Conservation (phyloP, 768 basidiomycete species). For the Rhizopogon vinicolor region DNA sequence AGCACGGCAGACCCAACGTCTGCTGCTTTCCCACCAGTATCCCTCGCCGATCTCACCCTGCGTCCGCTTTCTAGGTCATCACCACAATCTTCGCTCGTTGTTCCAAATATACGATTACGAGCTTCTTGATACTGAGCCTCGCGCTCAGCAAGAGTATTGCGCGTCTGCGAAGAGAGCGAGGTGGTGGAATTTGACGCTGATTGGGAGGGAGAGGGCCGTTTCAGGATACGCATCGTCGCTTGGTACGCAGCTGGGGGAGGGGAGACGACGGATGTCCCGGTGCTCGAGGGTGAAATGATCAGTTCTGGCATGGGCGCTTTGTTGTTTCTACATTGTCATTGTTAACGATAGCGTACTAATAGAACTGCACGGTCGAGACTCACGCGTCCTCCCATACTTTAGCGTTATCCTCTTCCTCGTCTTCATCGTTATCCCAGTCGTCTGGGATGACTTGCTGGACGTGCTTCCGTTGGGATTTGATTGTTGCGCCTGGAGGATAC, state of each 20-base stretch:
- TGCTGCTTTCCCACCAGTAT: not conserved
- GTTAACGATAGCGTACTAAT: not conserved
- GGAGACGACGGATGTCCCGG: constrained; percentile 36
- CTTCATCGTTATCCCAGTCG: constrained; percentile 59
- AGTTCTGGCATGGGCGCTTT: constrained; percentile 66
- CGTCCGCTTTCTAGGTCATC: not conserved
- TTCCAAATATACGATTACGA: constrained; percentile 67
- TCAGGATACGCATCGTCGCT: constrained; percentile 64
- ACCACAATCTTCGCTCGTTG: constrained; percentile 9
- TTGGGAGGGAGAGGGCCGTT: constrained; percentile 46
- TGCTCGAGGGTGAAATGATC: constrained; percentile 38
- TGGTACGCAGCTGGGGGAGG: constrained; percentile 56
- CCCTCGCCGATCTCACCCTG: not conserved
- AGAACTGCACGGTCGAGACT: constrained; percentile 22
- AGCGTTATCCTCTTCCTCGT: constrained; percentile 38
- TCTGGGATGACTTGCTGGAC: constrained; percentile 29
- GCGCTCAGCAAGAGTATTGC: constrained; percentile 49
- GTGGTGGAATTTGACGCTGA: constrained; percentile 12
- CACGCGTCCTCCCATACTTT: constrained; percentile 71
- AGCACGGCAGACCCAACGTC: constrained; percentile 8
- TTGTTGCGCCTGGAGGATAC: not conserved
- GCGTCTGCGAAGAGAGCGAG: constrained; percentile 12
- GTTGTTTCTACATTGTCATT: constrained; percentile 40
- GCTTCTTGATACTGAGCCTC: constrained; percentile 74
- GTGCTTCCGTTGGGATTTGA: constrained; percentile 1